Base-by-base conservation (phyloP, 768 basidiomycete genomes). In the Hypsizygus marmoreus region DNA sequence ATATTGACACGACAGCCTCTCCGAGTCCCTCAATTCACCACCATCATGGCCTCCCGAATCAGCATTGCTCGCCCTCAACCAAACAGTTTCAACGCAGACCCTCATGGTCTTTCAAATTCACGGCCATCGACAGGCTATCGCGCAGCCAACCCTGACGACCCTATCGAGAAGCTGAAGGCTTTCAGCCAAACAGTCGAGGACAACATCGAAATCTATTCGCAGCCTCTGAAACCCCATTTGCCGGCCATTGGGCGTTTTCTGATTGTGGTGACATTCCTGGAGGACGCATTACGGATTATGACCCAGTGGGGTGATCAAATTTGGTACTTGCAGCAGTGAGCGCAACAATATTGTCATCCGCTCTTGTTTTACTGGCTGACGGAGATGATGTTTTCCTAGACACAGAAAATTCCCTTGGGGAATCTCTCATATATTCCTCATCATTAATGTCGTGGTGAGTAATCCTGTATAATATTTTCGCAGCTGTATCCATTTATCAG, bases 261-360 rank as follows among this genome's bases (percentile, higher is more conserved):
- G 48, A 98, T 98, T 67, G 92, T 99, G 41, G 93, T 97, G 31
- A 99, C 97, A 8, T 99, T 99, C 72, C 74, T 95, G 67, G 97
- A 99, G 76, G 97, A 99, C 63, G 91, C 97, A 7, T 68, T 95
- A 60, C 76, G 97, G 53, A 98, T 98, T 61, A 43, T 91, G 49
- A 91, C 93, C 2, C 95, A 98, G 66, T 98, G 94, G 93, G 65
- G 81, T 37, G 97, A 99, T 73, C 97, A 99, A 70, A 81, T 97
- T 43, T 99, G 95, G 92, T 99, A 97, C 68, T 75, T 99, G 59
- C 91, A 97, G 67, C 86, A 84, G 95, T 97, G n/a, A n/a, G n/a
- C n/a, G n/a, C n/a, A n/a, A 53, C 60, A 91, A 73, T 29, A 29
- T 45, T 22, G 33, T 44, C 10, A 34, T 24, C 24, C 23, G 24